Conservation (phyloP, 192 early-diverging fungal species). For the Phycomyces blakesleeanus region DNA sequence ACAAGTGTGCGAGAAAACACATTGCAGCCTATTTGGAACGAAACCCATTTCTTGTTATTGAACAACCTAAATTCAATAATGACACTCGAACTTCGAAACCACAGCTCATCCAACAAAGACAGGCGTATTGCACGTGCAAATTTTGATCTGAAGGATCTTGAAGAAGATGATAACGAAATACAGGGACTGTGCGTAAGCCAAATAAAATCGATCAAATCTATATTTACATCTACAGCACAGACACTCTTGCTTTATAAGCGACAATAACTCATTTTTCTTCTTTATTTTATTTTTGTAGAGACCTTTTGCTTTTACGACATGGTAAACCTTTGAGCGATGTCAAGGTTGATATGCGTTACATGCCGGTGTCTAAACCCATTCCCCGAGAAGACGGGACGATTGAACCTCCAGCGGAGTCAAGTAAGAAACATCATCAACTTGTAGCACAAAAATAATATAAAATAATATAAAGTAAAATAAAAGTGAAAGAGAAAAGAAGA, state of each 20-base stretch:
- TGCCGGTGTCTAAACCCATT: slow-evolving; percentile 39
- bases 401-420: slow-evolving; percentile 46
- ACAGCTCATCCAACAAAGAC: slow-evolving; percentile 15
- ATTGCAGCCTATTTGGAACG: slow-evolving; percentile 27
- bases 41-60: slow-evolving; percentile 28
- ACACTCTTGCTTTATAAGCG: no score
- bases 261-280: no score
- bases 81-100: slow-evolving; percentile 22
- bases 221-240: no score
- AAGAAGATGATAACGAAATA: slow-evolving; percentile 7
- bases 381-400: slow-evolving; percentile 40
- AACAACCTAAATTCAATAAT: slow-evolving; percentile 26
- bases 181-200: slow-evolving; percentile 16
- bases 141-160: slow-evolving; percentile 16
- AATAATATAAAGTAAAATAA: no score
- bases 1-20: slow-evolving; percentile 18
- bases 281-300: slow-evolving; percentile 7
- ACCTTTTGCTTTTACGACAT: slow-evolving; percentile 24
- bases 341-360: slow-evolving; percentile 34
- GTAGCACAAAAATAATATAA: no score
- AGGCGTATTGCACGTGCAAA: slow-evolving; percentile 16
- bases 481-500: neutral
- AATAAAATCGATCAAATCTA: neutral
- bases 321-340: slow-evolving; percentile 30
- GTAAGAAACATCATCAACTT: slow-evolving; percentile 19